These are phyloP conservation scores for Lolium multiflorum DNA, from an alignment of 176 grass and related monocot species.

Conservation along the genomic window DNA sequence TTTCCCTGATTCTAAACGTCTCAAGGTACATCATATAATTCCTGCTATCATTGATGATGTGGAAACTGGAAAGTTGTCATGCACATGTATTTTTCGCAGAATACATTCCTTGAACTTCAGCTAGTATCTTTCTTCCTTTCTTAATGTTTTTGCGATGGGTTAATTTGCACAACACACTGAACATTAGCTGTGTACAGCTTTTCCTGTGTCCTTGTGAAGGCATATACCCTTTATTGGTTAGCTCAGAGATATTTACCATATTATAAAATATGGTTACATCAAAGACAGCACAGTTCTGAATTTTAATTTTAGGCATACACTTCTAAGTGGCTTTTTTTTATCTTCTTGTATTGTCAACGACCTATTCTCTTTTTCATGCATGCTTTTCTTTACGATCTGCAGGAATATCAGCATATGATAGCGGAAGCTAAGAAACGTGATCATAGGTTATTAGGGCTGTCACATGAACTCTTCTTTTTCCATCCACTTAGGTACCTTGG, in stretches of 20 bases:
- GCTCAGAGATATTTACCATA: not conserved
- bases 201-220: constrained; percentile 6
- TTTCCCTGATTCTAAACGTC: constrained; percentile 94
- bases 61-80: constrained; percentile 17
- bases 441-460: constrained; percentile 83
- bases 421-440: constrained; percentile 99
- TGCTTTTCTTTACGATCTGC: constrained; percentile 33
- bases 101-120: not conserved
- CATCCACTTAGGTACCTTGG: constrained; percentile 85
- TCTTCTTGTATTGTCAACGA: constrained; percentile 18
- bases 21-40: constrained; percentile 68
- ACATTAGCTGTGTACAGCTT: not conserved
- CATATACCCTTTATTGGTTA: constrained; percentile 17
- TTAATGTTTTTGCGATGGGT: not conserved
- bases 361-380: not conserved
- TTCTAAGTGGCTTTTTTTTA: not conserved
- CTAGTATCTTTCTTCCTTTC: not conserved
- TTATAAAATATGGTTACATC: constrained; percentile 18
- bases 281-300: not conserved
- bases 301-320: not conserved
- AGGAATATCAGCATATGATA: constrained; percentile 88
- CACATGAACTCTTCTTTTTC: constrained; percentile 99
- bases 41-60: not conserved
- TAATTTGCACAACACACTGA: constrained; percentile 23
- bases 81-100: not conserved